These are phyloP conservation scores for Chenopodium suecicum DNA, from an alignment of 148 eudicot genomes.

Conservation along the genomic window DNA sequence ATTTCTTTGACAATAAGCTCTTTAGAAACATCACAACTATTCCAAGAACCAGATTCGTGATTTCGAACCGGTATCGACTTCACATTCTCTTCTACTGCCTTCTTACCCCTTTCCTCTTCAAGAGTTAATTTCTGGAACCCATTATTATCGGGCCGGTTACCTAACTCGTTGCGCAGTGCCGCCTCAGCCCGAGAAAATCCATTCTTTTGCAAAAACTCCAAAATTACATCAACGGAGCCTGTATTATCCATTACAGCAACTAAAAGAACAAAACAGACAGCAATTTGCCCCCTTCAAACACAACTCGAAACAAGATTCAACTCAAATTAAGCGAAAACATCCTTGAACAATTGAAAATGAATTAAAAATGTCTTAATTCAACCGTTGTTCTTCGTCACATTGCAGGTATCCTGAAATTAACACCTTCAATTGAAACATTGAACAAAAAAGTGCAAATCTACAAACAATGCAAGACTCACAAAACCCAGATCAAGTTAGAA, in stretches of 20 bases:
- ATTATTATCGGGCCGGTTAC: conserved; percentile 60
- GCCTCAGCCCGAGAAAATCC: conserved; percentile 88
- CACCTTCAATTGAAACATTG: not conserved
- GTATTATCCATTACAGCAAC: conserved; percentile 54
- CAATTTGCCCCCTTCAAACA: conserved; percentile 15
- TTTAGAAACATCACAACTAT: conserved; percentile 42
- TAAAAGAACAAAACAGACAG: conserved; percentile 23
- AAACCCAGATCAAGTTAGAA: not conserved
- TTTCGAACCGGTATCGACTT: conserved; percentile 30
- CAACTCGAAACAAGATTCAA: not conserved
- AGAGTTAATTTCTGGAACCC: conserved; percentile 51
- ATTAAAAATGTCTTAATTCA: not conserved
- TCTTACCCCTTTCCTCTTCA: conserved; percentile 39
- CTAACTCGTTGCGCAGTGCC: conserved; percentile 73
- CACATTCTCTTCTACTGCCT: conserved; percentile 40
- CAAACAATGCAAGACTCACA: not conserved
- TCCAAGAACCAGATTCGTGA: conserved; percentile 40
- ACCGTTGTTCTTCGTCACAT: not conserved
- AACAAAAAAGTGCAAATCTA: not conserved
- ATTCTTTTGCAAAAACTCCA: conserved; percentile 70
- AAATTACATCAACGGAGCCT: conserved; percentile 53
- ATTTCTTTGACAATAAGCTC: conserved; percentile 94
- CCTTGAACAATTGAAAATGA: not conserved
- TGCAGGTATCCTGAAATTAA: not conserved
- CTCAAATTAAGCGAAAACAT: not conserved